A percentile compares a stretch with the other conserved stretches of the same genome.
Conservation (phyloP, 306 rosid species). For the Gillenia trifoliata region DNA sequence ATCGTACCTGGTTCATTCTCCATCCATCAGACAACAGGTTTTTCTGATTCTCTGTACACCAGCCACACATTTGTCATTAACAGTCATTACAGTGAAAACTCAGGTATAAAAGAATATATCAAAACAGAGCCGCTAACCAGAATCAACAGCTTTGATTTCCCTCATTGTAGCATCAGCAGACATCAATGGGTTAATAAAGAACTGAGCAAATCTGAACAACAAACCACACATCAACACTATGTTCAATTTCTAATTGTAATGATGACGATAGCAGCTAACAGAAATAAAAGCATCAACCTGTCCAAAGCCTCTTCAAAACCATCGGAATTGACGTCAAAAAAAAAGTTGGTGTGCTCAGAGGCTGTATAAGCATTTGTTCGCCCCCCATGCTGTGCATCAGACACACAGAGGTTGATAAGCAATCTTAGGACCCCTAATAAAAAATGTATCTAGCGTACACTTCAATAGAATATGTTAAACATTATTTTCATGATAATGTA, state of each 20-base stretch:
- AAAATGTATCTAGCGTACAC: neutral
- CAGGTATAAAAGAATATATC: conserved; percentile 1
- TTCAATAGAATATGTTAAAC: neutral
- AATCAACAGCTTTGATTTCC: conserved; percentile 97
- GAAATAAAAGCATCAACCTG: conserved; percentile 46
- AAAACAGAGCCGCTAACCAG: conserved; percentile 53
- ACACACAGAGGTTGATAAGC: conserved; percentile 12
- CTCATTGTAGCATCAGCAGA: conserved; percentile 93
- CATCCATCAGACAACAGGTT: conserved; percentile 81
- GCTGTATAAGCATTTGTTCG: conserved; percentile 77
- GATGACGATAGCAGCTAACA: neutral
- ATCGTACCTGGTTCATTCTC: conserved; percentile 84
- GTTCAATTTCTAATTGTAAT: conserved; percentile 5
- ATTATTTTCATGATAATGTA: neutral
- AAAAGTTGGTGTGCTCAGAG: conserved; percentile 66
- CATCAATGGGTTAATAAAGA: conserved; percentile 89
- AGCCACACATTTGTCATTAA: neutral
- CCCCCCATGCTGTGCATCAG: conserved; percentile 74
- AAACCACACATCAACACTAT: conserved; percentile 18
- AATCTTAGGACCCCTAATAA: neutral
- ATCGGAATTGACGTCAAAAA: conserved; percentile 72
- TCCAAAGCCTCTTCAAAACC: conserved; percentile 94
- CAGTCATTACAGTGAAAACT: neutral
- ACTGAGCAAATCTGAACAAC: conserved; percentile 75
- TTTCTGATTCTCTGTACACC: conserved; percentile 73